Base-by-base conservation (phyloP, 768 basidiomycete species). In the Leccinum uliginosum region DNA sequence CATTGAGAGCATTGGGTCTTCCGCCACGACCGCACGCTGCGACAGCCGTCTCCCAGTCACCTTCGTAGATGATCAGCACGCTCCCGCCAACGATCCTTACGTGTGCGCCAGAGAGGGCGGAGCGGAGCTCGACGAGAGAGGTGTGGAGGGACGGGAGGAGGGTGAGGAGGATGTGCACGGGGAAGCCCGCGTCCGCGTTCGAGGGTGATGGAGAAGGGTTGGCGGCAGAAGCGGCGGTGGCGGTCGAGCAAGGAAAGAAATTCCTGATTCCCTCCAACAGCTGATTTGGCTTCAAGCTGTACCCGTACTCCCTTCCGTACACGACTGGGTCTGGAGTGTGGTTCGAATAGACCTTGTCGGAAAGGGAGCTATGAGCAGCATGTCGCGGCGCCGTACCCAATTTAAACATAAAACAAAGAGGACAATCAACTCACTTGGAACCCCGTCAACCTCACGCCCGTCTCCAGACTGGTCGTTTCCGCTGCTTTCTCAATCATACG, bases 371-470 rank as follows among this genome's bases (percentile, higher is more conserved):
- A 53, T 50, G 47, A 14, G 53, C 47, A 30, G 2, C 44, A 49
- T 55, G 34, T 32, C 12, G 48, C 35, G 26, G 26, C 9, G 19
- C 17, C 2, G 44, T 29, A 21, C 17, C 7, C 45, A n/a, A 32
- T 32, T n/a, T n/a, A 35, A 27, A 10, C 0, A 68, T 80, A 38
- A 34, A 12, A 38, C n/a, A 38, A n/a, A 38, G 17, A 19, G 38
- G n/a, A 40, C n/a, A 3, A 19, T 2, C 38, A 19, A 40, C 38
- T 52, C 61, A 93, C 96, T 78, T 93, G 91, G 71, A 93, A 98
- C 7, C 91, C 97, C 2, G 94, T 97, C 50, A 98, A 71, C 38
- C 91, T 74, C 4, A 98, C 59, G 0, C 96, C 97, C 1, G 86
- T 88, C 69, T 85, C 81, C 3, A 78, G 67, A 10, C 83, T 87